Conservation (phyloP, 495 filamentous ascomycete species). For the Extremus antarcticus region DNA sequence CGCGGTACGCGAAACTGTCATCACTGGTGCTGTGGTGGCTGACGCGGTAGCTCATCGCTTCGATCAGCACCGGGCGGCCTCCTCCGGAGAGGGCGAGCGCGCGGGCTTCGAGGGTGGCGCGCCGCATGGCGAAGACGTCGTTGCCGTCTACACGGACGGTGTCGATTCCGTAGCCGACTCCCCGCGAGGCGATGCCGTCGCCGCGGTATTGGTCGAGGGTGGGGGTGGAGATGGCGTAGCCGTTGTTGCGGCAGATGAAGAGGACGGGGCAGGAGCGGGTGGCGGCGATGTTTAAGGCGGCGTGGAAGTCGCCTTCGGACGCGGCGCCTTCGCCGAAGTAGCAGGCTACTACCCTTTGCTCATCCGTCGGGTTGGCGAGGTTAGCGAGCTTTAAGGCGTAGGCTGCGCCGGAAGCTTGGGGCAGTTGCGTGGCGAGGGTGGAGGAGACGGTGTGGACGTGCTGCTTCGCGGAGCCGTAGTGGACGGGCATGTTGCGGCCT, state of each 20-base stretch:
- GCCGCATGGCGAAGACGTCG: conserved; percentile 87
- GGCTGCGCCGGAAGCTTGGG: conserved; percentile 85
- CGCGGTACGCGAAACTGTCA: conserved; percentile 92
- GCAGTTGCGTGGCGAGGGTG: conserved; percentile 86
- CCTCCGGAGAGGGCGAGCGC: conserved; percentile 66
- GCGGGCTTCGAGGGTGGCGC: conserved; percentile 69
- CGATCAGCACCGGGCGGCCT: conserved; percentile 73
- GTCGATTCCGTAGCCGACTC: conserved; percentile 94
- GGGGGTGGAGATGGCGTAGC: conserved; percentile 89
- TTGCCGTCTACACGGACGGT: conserved; percentile 96
- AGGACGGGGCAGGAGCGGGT: conserved; percentile 84
- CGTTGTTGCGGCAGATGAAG: conserved; percentile 96
- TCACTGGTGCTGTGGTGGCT: conserved; percentile 97
- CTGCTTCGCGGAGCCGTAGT: conserved; percentile 75
- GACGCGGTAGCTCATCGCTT: conserved; percentile 97
- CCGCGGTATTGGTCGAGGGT: conserved; percentile 94
- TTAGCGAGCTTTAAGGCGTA: conserved; percentile 87
- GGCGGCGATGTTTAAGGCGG: conserved; percentile 89
- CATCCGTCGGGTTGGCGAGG: conserved; percentile 57
- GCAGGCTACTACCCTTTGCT: conserved; percentile 61
- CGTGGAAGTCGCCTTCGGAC: conserved; percentile 95
- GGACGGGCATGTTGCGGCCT: conserved; percentile 95
- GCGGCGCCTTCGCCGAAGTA: conserved; percentile 99
- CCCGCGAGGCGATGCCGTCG: conserved; percentile 89
- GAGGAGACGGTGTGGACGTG: conserved; percentile 93